A percentile compares a stretch with the other conserved stretches of the same genome.
Conservation (phyloP, 805 yeast species). For the Starmerella kuoi region DNA sequence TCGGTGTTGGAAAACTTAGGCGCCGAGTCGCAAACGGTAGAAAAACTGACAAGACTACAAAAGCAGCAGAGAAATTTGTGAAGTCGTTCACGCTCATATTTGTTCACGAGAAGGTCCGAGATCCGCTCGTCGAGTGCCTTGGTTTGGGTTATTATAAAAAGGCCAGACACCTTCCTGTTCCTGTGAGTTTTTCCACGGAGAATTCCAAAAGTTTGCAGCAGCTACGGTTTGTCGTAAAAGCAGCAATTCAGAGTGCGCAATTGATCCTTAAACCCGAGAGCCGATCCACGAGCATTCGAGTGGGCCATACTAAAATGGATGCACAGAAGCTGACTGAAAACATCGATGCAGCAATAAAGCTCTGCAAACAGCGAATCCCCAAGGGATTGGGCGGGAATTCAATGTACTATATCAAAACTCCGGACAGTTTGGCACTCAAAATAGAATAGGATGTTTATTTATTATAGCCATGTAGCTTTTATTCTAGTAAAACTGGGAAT, state of each 20-base stretch:
- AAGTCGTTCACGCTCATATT: constrained; percentile 17
- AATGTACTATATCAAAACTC: constrained; percentile 20
- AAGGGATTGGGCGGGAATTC: constrained; percentile 14
- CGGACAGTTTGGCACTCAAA: constrained; percentile 20
- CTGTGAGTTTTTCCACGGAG: constrained; percentile 6
- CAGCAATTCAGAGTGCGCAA: constrained; percentile 15
- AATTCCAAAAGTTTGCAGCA: constrained; percentile 7
- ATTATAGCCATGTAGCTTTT: too few relatives aligned
- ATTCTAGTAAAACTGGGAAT: too few relatives aligned
- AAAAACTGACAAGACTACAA: constrained; percentile 15
- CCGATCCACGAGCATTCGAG: constrained; percentile 13
- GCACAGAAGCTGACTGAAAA: constrained; percentile 17
- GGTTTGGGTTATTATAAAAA: constrained; percentile 22
- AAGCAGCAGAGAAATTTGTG: constrained; percentile 18
- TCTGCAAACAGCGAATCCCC: constrained; percentile 12
- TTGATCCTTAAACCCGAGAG: constrained; percentile 20
- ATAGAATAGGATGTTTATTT: too few relatives aligned
- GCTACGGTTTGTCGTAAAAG: constrained; percentile 6
- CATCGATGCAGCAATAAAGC: constrained; percentile 15
- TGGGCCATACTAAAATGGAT: constrained; percentile 24
- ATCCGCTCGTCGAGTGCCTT: constrained; percentile 20
- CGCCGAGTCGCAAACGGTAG: constrained; percentile 19
- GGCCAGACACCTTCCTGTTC: constrained; percentile 19
- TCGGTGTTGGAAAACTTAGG: constrained; percentile 24
- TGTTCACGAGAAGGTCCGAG: constrained; percentile 21